Evolutionary conservation across 495 filamentous ascomycete genomes (phyloP).

Genomic region (Pyronema omphalodes): DNA sequence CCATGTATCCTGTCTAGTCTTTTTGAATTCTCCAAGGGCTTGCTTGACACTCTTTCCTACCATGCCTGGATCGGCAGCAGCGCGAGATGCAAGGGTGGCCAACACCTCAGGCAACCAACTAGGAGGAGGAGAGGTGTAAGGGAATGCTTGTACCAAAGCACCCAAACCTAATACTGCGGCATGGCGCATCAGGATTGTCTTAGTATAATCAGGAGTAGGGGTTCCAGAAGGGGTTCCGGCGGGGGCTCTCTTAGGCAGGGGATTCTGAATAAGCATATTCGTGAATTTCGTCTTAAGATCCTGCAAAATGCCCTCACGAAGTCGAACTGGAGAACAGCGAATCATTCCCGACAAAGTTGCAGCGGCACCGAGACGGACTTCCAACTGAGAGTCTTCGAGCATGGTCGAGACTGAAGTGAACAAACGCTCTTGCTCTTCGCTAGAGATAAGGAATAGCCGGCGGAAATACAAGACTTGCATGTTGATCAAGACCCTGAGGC

Average conservation of each 20-base stretch:
- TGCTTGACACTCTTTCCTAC: slow-evolving; percentile 96
- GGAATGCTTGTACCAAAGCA: slow-evolving; percentile 87
- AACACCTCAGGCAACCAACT: slow-evolving; percentile 86
- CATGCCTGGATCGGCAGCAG: slow-evolving; percentile 74
- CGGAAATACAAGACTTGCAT: slow-evolving; percentile 99
- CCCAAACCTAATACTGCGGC: slow-evolving; percentile 86
- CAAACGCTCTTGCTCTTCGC: slow-evolving; percentile 53
- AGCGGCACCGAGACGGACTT: slow-evolving; percentile 83
- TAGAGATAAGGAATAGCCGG: slow-evolving; percentile 78
- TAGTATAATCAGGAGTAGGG: slow-evolving; percentile 68
- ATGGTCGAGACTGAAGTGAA: slow-evolving; percentile 85
- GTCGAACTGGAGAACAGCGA: slow-evolving; percentile 70
- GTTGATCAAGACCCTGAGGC: slow-evolving; percentile 90
- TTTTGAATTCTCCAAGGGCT: slow-evolving; percentile 94
- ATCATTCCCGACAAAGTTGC: slow-evolving; percentile 95
- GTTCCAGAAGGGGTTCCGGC: slow-evolving; percentile 60
- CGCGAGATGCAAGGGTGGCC: slow-evolving; percentile 64
- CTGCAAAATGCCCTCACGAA: slow-evolving; percentile 57
- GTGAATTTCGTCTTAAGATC: slow-evolving; percentile 65
- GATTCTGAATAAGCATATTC: slow-evolving; percentile 54
- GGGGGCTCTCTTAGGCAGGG: slow-evolving; percentile 57
- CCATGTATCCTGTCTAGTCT: slow-evolving; percentile 98
- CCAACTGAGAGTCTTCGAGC: slow-evolving; percentile 79
- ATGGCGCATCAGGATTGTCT: slow-evolving; percentile 63
- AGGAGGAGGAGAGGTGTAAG: slow-evolving; percentile 82